These are phyloP conservation scores for Ceratocystis huliohia DNA, from an alignment of 2,329 filamentous ascomycete genomes.

Conservation along the genomic window DNA sequence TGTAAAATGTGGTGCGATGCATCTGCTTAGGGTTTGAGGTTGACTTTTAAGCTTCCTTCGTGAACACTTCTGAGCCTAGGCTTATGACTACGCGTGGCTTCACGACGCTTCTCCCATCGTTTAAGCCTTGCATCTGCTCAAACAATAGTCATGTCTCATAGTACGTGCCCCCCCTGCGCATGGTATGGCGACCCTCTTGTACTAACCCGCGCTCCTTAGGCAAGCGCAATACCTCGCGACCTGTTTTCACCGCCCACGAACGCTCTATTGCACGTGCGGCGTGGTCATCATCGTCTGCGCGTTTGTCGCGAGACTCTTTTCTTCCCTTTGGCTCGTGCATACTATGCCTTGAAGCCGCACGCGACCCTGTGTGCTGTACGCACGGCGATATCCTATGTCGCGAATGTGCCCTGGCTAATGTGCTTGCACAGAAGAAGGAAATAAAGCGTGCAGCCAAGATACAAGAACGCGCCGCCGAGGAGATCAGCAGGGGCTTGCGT, in stretches of 20 bases:
- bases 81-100: background rate
- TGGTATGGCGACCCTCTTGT: background rate
- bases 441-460: slow-evolving; percentile 67
- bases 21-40: background rate
- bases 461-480: slow-evolving; percentile 34
- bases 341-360: slow-evolving; percentile 70
- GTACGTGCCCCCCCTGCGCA: slow-evolving; percentile 28
- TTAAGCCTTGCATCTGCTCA: background rate
- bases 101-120: background rate
- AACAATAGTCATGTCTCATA: slow-evolving; percentile 36
- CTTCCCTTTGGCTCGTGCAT: slow-evolving; percentile 81
- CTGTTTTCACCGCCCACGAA: slow-evolving; percentile 90
- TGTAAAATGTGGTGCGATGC: background rate
- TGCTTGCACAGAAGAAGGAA: slow-evolving; percentile 84
- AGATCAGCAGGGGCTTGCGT: slow-evolving; percentile 28
- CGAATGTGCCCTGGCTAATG: slow-evolving; percentile 82
- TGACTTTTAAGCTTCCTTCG: background rate
- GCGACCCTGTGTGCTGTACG: slow-evolving; percentile 70
- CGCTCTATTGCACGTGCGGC: slow-evolving; percentile 65
- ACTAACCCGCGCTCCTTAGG: slow-evolving; percentile 30
- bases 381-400: slow-evolving; percentile 87
- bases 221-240: slow-evolving; percentile 82
- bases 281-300: slow-evolving; percentile 74
- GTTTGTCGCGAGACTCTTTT: slow-evolving; percentile 79
- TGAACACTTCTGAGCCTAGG: background rate